Percentiles rank a stretch among this genome's conserved stretches.
Conservation (phyloP, 2,329 filamentous ascomycete species). For the Aspergillus costaricaensis region DNA sequence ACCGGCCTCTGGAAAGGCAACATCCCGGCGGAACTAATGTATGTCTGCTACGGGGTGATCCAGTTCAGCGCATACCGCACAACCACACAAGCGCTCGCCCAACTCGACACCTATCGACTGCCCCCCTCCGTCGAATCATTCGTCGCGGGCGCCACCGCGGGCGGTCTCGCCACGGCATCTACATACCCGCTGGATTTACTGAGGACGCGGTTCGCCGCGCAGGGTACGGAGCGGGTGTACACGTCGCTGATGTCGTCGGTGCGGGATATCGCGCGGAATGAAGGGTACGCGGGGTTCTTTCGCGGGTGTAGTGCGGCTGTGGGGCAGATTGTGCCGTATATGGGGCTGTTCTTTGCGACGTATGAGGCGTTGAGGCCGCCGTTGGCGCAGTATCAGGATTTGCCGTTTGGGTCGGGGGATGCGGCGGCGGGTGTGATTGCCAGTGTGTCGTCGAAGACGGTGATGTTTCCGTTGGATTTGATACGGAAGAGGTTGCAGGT, state of each 20-base stretch:
- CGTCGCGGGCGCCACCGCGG: conserved; percentile 77
- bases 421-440: conserved; percentile 79
- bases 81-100: conserved; percentile 66
- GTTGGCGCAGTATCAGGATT: conserved; percentile 45
- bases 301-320: conserved; percentile 80
- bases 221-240: conserved; percentile 82
- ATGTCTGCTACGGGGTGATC: conserved; percentile 82
- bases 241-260: conserved; percentile 68
- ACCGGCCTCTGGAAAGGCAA: conserved; percentile 96
- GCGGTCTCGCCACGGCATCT: conserved; percentile 74
- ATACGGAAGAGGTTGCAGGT: conserved; percentile 93
- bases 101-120: conserved; percentile 53
- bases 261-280: conserved; percentile 69
- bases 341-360: conserved; percentile 91
- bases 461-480: conserved; percentile 88
- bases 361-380: conserved; percentile 76
- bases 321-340: conserved; percentile 88
- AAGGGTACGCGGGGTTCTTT: conserved; percentile 82
- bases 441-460: conserved; percentile 80
- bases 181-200: conserved; percentile 95
- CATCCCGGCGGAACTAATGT: conserved; percentile 90
- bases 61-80: conserved; percentile 90
- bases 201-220: conserved; percentile 93
- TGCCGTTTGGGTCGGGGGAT: conserved; percentile 77
- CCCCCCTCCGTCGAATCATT: conserved; percentile 76